Base-by-base conservation (phyloP, 257 asterid genomes). In the Nicotiana paniculata region DNA sequence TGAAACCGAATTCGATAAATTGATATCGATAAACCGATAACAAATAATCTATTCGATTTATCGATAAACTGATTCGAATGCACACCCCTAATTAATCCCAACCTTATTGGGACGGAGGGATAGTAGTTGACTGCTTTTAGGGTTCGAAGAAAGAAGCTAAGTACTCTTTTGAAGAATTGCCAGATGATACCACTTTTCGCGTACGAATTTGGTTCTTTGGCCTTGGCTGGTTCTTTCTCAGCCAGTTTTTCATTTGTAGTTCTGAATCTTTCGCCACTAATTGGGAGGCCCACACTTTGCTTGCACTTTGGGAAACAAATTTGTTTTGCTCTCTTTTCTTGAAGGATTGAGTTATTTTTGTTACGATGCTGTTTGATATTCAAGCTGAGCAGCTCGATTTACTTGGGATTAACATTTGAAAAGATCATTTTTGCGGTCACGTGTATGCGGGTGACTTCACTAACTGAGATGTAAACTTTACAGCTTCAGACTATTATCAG, bases 401-500 rank as follows among this genome's bases (percentile, higher is more conserved):
- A 6, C 48, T 26, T 13, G 43, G 16, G 58, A 53, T 53, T 74
- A 48, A 1, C 21, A 26, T 48, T 74, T 74, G 79, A 48, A 13
- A 26, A 48, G 61, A 46, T 74, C 62, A 26, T 48, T 67, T 18
- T 69, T 32, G 37, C 10, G 21, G 32, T 68, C 3, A 35, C 69
- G 72, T 54, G 32, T 12, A 58, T 72, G 69, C 43, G 59, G 4
- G 75, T 39, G 35, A 70, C 16, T 54, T 79, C 48, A 68, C 62
- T 83, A 55, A 76, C 74, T 65, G 18, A 43, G 63, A 75, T 51
- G 80, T 81, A 61, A 75, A 5, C 12, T 57, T 82, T 84, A 76
- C 97, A 96, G 99, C 90, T 8, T 94, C 98, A 0, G 98, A 96
- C 88, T 96, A 96, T 86, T 96, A 90, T 90, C 95, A 93, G 63